phyloP scores from a whole-genome alignment of 1,284 basidiomycete species.

The Leccinum pachyderme region DNA sequence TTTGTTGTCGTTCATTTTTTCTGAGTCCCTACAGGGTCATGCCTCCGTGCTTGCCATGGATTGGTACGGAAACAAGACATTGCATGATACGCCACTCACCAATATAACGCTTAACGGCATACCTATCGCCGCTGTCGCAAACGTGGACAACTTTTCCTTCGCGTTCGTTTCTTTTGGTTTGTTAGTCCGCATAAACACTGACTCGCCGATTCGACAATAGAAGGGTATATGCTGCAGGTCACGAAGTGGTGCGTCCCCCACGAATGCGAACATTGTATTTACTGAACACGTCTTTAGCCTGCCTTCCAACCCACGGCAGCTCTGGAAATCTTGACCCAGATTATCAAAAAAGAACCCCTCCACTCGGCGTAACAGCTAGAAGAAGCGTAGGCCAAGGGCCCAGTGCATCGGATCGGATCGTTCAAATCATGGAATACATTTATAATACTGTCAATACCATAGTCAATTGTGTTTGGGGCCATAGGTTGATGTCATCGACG shows the following conservation, averaged over 20 bases:
- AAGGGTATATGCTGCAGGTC: slow-evolving; percentile 53
- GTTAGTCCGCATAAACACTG: background rate
- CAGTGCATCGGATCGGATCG: too few relatives aligned
- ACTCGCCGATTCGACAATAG: slow-evolving; percentile 28
- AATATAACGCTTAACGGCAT: slow-evolving; percentile 55
- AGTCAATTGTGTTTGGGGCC: background rate
- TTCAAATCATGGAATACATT: background rate
- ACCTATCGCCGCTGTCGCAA: slow-evolving; percentile 55
- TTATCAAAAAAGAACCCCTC: slow-evolving; percentile 48
- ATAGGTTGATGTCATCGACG: background rate
- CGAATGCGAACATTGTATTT: background rate
- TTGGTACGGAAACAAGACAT: slow-evolving; percentile 54
- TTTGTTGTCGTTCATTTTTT: background rate
- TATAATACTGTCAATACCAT: background rate
- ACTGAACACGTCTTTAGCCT: slow-evolving; percentile 37
- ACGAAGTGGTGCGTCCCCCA: slow-evolving; percentile 52
- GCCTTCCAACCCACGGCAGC: slow-evolving; percentile 58
- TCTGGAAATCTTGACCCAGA: slow-evolving; percentile 55
- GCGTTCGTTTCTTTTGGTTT: slow-evolving; percentile 40
- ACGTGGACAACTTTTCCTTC: slow-evolving; percentile 64
- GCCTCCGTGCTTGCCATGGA: slow-evolving; percentile 57
- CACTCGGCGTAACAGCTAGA: slow-evolving; percentile 45
- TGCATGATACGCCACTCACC: slow-evolving; percentile 49
- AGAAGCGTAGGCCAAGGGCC: background rate
- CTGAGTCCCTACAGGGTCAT: slow-evolving; percentile 32